phyloP scores from a whole-genome alignment of 345 rosid genomes.

The Pugionium dolabratum region DNA sequence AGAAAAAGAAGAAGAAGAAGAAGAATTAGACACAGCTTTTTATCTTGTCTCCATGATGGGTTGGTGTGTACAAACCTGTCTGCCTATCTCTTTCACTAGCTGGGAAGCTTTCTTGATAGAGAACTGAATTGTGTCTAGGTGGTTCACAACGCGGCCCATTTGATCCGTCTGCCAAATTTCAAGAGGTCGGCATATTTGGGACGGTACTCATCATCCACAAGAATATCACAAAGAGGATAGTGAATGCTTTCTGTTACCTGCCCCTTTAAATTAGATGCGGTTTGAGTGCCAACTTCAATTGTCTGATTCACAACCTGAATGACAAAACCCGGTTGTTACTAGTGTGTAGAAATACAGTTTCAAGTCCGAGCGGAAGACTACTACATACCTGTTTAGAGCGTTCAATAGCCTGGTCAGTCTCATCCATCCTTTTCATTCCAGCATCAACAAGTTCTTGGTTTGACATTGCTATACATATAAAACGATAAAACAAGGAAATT shows the following conservation, averaged over 20 bases:
- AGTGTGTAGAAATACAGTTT: conserved; percentile 6
- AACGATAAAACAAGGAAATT: not conserved
- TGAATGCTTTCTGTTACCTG: conserved; percentile 51
- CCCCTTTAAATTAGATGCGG: conserved; percentile 81
- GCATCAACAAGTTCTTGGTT: conserved; percentile 71
- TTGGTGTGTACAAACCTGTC: conserved; percentile 58
- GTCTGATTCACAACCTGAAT: conserved; percentile 88
- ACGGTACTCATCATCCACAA: not conserved
- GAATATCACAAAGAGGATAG: not conserved
- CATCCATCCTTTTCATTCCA: conserved; percentile 82
- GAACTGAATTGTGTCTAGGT: conserved; percentile 93
- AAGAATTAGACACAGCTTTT: not conserved
- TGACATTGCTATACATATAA: conserved; percentile 60
- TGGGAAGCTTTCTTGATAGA: conserved; percentile 96
- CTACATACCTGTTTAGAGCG: conserved; percentile 73
- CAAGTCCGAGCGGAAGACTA: not conserved
- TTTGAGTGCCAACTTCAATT: conserved; percentile 85
- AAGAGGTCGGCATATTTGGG: not conserved
- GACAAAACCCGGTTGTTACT: conserved; percentile 21
- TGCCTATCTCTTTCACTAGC: conserved; percentile 93
- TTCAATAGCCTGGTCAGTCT: conserved; percentile 91
- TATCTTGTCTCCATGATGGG: not conserved
- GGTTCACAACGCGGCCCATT: conserved; percentile 93
- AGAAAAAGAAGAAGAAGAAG: not conserved
- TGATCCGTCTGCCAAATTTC: conserved; percentile 74